Evolutionary conservation across 208 protist genomes (phyloP).

Genomic region (Trichomonas tenax): DNA sequence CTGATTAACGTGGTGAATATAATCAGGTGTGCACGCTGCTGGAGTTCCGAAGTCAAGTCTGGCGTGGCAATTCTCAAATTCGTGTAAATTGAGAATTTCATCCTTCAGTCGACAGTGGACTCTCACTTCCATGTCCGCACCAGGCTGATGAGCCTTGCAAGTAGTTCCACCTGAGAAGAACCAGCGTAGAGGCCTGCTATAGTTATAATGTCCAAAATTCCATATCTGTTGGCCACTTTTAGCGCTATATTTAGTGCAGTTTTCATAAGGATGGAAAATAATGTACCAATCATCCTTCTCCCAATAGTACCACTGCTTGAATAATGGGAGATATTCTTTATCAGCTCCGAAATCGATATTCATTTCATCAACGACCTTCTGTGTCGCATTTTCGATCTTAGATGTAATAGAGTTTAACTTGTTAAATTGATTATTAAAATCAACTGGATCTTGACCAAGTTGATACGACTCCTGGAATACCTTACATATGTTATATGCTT

Average conservation of each 20-base stretch:
- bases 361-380: neutral
- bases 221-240: neutral
- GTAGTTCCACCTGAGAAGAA: neutral
- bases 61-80: neutral
- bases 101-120: neutral
- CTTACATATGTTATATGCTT: neutral
- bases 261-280: neutral
- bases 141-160: neutral
- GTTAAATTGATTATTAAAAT: neutral
- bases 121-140: neutral
- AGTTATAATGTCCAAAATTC: neutral
- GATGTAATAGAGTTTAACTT: neutral
- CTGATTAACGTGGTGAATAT: neutral
- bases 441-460: neutral
- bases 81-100: neutral
- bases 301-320: neutral
- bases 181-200: neutral
- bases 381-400: neutral
- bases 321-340: neutral
- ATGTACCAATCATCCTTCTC: conserved; percentile 7
- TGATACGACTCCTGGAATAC: neutral
- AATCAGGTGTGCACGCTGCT: neutral
- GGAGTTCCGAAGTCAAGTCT: neutral
- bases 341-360: neutral
- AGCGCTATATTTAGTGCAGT: neutral